Evolutionary conservation across 805 yeast genomes (phyloP).

Genomic region (Alloascoidea hylecoeti): DNA sequence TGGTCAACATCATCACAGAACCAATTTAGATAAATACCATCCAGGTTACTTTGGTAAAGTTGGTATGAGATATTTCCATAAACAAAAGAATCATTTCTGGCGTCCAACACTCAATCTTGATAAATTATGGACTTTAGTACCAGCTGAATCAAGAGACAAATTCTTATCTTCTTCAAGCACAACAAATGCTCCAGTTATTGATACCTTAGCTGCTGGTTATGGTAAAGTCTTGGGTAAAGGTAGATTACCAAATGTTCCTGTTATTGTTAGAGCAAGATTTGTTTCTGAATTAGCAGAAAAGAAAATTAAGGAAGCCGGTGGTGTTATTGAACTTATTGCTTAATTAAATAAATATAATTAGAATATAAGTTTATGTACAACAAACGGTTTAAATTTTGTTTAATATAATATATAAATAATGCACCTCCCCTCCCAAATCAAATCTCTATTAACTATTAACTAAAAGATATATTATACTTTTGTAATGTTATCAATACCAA

Average conservation of each 20-base stretch:
- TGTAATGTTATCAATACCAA: conserved; percentile 72
- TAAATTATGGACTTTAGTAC: conserved; percentile 95
- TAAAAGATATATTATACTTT: neutral
- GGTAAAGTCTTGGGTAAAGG: conserved; percentile 99
- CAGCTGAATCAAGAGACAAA: conserved; percentile 87
- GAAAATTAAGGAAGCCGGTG: conserved; percentile 99
- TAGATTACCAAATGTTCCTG: conserved; percentile 94
- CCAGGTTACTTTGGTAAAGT: conserved; percentile 99
- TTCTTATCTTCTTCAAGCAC: conserved; percentile 74
- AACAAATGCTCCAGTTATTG: conserved; percentile 96
- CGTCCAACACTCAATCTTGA: conserved; percentile 96
- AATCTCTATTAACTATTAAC: neutral
- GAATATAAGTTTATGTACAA: too few species aligned
- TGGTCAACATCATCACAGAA: conserved; percentile 99
- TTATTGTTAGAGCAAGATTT: conserved; percentile 98
- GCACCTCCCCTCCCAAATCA: conserved; percentile 1
- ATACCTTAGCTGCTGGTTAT: conserved; percentile 98
- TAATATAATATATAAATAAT: too few species aligned
- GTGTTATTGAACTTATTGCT: conserved; percentile 99
- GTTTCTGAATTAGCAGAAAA: conserved; percentile 99
- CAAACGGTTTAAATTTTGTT: too few species aligned
- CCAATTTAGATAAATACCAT: conserved; percentile 99
- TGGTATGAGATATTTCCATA: conserved; percentile 99
- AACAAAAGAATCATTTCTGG: conserved; percentile 92
- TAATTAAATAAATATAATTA: conserved; percentile 25